A percentile compares a stretch with the other conserved stretches of the same genome.
phyloP scores from a whole-genome alignment of 768 basidiomycete species.

The Lyophyllum decastes region DNA sequence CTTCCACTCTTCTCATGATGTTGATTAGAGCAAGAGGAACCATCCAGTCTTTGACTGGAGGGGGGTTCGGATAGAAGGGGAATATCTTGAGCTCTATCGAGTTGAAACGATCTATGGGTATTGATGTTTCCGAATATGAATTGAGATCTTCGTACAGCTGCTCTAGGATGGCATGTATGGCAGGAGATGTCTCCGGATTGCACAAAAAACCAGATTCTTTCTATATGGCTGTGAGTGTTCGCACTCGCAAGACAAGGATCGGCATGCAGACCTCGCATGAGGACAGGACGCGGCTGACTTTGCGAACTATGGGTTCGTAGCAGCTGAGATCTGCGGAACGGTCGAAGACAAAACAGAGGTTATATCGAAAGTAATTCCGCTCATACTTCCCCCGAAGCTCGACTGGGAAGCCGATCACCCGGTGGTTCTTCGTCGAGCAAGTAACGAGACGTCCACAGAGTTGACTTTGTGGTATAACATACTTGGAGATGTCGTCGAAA shows the following conservation, averaged over 20 bases:
- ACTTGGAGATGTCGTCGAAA: slow-evolving; percentile 90
- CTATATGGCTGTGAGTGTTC: slow-evolving; percentile 34
- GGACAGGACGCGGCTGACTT: slow-evolving; percentile 87
- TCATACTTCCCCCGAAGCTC: slow-evolving; percentile 75
- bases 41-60: slow-evolving; percentile 89
- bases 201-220: slow-evolving; percentile 92
- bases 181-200: slow-evolving; percentile 60
- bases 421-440: slow-evolving; percentile 77
- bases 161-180: slow-evolving; percentile 84
- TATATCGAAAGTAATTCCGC: slow-evolving; percentile 90
- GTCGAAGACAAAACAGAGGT: slow-evolving; percentile 96
- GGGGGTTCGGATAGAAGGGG: slow-evolving; percentile 95
- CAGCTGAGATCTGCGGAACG: slow-evolving; percentile 89
- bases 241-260: background rate
- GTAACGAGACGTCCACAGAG: slow-evolving; percentile 89
- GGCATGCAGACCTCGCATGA: slow-evolving; percentile 78
- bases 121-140: slow-evolving; percentile 95
- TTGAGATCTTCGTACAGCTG: slow-evolving; percentile 97
- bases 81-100: slow-evolving; percentile 96
- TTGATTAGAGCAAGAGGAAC: slow-evolving; percentile 91
- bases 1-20: slow-evolving; percentile 76
- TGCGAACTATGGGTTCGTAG: slow-evolving; percentile 94
- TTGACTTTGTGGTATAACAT: slow-evolving; percentile 86
- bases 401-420: slow-evolving; percentile 92
- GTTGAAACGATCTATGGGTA: slow-evolving; percentile 88